Evolutionary conservation across 768 basidiomycete genomes (phyloP).

Genomic region (Rhodotorula taiwanensis): DNA sequence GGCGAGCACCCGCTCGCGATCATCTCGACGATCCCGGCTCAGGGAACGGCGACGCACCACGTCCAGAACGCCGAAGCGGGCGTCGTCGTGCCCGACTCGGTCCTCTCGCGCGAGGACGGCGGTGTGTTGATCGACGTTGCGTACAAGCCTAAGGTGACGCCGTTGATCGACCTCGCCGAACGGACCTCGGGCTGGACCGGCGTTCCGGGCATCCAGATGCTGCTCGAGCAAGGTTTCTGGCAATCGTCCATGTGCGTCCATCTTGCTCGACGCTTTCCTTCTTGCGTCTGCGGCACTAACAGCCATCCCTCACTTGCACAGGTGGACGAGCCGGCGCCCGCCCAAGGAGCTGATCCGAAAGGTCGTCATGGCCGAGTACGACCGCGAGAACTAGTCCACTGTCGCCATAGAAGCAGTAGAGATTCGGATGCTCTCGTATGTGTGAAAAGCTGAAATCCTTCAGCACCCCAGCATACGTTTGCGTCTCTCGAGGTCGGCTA

Average conservation of each 20-base stretch:
- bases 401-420: too few relatives aligned
- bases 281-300: neutral
- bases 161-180: conserved; percentile 65
- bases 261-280: neutral
- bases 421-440: too few relatives aligned
- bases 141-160: conserved; percentile 80
- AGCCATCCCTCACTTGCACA: neutral
- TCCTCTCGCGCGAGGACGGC: conserved; percentile 58
- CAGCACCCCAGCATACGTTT: too few relatives aligned
- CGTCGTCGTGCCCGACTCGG: conserved; percentile 53
- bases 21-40: conserved; percentile 79
- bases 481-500: too few relatives aligned
- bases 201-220: conserved; percentile 73
- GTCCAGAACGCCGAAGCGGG: conserved; percentile 37
- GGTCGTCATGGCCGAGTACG: conserved; percentile 35
- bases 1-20: conserved; percentile 60
- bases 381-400: conserved; percentile 29
- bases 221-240: conserved; percentile 79
- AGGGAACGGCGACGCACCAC: conserved; percentile 51
- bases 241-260: conserved; percentile 53
- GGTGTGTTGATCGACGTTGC: conserved; percentile 74
- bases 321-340: conserved; percentile 38
- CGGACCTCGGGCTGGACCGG: conserved; percentile 53
- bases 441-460: too few relatives aligned
- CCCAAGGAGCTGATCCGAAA: conserved; percentile 33